Evolutionary conservation across 352 stramenopile species (phyloP).

Genomic region (Globisporangium sylvaticum): DNA sequence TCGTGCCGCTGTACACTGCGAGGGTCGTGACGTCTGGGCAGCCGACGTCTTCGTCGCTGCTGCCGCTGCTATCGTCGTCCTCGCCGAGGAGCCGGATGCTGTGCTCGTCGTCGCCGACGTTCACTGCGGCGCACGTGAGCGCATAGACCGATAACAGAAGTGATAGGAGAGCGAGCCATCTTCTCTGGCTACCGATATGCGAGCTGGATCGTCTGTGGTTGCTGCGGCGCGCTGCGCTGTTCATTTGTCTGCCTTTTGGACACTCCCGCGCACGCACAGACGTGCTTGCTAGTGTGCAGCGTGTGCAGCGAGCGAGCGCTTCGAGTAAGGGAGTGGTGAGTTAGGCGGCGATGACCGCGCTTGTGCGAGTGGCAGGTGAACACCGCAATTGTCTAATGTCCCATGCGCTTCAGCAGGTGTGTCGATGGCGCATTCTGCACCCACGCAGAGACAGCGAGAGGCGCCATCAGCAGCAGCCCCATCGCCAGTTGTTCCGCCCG

Average conservation of each 20-base stretch:
- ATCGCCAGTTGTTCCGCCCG: conserved; percentile 8
- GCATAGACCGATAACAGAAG: conserved; percentile 1
- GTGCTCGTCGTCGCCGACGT: conserved; percentile 8
- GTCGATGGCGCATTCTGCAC: background rate
- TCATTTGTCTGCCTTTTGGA: background rate
- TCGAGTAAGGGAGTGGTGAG: background rate
- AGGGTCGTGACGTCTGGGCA: conserved; percentile 31
- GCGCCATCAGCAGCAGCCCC: background rate
- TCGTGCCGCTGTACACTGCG: conserved; percentile 9
- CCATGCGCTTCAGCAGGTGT: background rate
- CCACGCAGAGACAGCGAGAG: conserved; percentile 4
- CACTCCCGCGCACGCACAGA: background rate
- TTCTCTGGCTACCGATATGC: background rate
- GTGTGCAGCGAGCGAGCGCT: background rate
- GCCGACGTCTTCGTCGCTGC: background rate
- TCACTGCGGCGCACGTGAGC: background rate
- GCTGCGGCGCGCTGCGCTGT: background rate
- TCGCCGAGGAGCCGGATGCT: background rate
- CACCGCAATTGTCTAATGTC: background rate
- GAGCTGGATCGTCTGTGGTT: background rate
- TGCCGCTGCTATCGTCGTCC: background rate
- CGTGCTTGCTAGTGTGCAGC: background rate
- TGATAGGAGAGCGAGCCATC: background rate
- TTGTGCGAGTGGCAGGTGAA: background rate
- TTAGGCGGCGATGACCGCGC: background rate